These are phyloP conservation scores for Lentinula raphanica DNA, from an alignment of 768 basidiomycete species.

Conservation along the genomic window DNA sequence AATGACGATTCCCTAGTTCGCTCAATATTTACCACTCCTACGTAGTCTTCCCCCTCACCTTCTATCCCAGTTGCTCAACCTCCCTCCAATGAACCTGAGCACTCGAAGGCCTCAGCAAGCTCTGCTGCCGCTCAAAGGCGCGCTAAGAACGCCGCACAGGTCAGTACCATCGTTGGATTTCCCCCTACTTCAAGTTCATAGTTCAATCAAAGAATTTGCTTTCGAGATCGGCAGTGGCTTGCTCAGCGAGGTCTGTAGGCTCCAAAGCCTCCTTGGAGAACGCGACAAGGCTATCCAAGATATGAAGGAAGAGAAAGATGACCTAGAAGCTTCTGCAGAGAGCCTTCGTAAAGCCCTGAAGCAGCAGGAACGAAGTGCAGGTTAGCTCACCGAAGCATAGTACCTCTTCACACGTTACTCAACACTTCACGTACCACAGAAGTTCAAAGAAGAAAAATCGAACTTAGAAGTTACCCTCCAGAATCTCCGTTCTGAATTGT, in stretches of 20 bases:
- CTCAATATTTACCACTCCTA: not conserved
- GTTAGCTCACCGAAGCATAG: slow-evolving; percentile 34
- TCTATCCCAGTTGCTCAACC: slow-evolving; percentile 41
- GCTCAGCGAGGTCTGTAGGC: slow-evolving; percentile 83
- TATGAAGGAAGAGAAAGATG: slow-evolving; percentile 89
- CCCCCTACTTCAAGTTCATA: slow-evolving; percentile 5
- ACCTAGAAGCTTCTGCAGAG: slow-evolving; percentile 76
- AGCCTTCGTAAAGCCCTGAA: slow-evolving; percentile 66
- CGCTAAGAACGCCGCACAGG: slow-evolving; percentile 91
- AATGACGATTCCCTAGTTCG: not conserved
- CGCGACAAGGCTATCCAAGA: slow-evolving; percentile 90
- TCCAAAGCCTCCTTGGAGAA: slow-evolving; percentile 88
- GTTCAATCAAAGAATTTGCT: slow-evolving; percentile 65
- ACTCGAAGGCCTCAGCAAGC: slow-evolving; percentile 51
- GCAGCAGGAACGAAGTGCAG: slow-evolving; percentile 75
- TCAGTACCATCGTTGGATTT: slow-evolving; percentile 33
- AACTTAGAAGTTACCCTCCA: slow-evolving; percentile 93
- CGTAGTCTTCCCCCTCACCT: slow-evolving; percentile 25
- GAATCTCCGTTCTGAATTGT: slow-evolving; percentile 69
- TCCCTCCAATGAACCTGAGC: slow-evolving; percentile 57
- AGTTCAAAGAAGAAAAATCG: slow-evolving; percentile 99
- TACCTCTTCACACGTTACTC: slow-evolving; percentile 4
- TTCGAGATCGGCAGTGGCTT: slow-evolving; percentile 95
- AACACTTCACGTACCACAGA: slow-evolving; percentile 50
- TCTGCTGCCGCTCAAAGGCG: slow-evolving; percentile 83